phyloP scores from a whole-genome alignment of 306 rosid genomes.

The Arachis stenosperma region DNA sequence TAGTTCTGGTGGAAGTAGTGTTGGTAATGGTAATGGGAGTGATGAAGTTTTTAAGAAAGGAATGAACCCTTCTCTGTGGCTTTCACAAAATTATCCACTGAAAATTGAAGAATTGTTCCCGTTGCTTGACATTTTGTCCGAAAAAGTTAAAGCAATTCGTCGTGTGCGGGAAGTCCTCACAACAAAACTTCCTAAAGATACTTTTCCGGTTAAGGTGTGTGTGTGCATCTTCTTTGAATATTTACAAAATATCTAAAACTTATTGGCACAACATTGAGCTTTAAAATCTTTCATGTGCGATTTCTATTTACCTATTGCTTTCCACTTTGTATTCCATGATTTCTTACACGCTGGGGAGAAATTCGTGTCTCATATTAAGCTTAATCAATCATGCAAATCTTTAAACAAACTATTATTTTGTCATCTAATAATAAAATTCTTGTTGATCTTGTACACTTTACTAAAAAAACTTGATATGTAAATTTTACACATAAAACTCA shows the following conservation, averaged over 20 bases:
- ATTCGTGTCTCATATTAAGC: not conserved
- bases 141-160: conserved; percentile 88
- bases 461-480: too few species aligned
- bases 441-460: too few species aligned
- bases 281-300: not conserved
- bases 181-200: conserved; percentile 84
- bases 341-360: not conserved
- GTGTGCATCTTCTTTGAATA: not conserved
- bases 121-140: conserved; percentile 87
- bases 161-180: conserved; percentile 90
- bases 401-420: too few species aligned
- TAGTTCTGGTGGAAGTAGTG: conserved; percentile 47
- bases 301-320: conserved; percentile 9
- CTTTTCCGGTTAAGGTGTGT: conserved; percentile 93
- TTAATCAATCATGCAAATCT: not conserved
- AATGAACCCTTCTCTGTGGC: conserved; percentile 85
- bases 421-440: too few species aligned
- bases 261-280: not conserved
- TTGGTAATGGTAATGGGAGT: conserved; percentile 44
- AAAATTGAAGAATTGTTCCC: conserved; percentile 82
- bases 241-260: not conserved
- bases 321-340: conserved; percentile 9
- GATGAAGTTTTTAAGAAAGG: conserved; percentile 73
- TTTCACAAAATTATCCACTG: conserved; percentile 78
- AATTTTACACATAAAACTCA: too few species aligned